Percentiles rank a stretch among this genome's conserved stretches.
These are phyloP conservation scores for Taphrina betulina DNA, from an alignment of 1,139 yeast genomes.

Conservation along the genomic window DNA sequence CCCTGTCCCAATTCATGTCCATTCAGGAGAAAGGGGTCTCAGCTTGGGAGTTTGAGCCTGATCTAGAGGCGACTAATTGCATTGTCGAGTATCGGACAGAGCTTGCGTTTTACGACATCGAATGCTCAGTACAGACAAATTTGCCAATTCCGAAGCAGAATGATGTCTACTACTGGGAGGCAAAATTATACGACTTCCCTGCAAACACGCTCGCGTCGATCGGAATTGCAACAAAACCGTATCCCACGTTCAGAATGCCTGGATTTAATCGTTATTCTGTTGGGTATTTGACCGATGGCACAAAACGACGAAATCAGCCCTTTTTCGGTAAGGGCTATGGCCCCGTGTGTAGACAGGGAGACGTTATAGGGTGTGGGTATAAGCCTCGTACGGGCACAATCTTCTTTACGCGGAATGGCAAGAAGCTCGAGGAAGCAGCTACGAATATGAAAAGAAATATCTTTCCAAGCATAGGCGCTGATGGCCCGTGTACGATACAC, in stretches of 20 bases:
- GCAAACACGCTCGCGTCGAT: conserved; percentile 58
- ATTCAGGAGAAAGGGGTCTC: conserved; percentile 90
- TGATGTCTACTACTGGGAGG: conserved; percentile 88
- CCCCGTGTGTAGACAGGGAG: conserved; percentile 77
- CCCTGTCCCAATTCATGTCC: conserved; percentile 51
- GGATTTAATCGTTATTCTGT: conserved; percentile 70
- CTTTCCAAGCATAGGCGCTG: conserved; percentile 87
- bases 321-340: conserved; percentile 61
- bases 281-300: conserved; percentile 85
- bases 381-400: conserved; percentile 75
- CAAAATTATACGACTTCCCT: conserved; percentile 68
- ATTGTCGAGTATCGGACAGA: conserved; percentile 72
- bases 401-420: conserved; percentile 88
- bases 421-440: conserved; percentile 77
- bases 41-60: conserved; percentile 90
- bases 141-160: conserved; percentile 81
- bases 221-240: conserved; percentile 84
- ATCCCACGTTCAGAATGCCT: conserved; percentile 84
- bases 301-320: conserved; percentile 77
- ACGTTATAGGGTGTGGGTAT: conserved; percentile 89
- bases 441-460: conserved; percentile 66
- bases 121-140: conserved; percentile 77
- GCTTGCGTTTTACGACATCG: conserved; percentile 66
- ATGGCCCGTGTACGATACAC: conserved; percentile 69
- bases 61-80: conserved; percentile 57